phyloP scores from a whole-genome alignment of 768 basidiomycete genomes.

The Podaxis carcinomalis region DNA sequence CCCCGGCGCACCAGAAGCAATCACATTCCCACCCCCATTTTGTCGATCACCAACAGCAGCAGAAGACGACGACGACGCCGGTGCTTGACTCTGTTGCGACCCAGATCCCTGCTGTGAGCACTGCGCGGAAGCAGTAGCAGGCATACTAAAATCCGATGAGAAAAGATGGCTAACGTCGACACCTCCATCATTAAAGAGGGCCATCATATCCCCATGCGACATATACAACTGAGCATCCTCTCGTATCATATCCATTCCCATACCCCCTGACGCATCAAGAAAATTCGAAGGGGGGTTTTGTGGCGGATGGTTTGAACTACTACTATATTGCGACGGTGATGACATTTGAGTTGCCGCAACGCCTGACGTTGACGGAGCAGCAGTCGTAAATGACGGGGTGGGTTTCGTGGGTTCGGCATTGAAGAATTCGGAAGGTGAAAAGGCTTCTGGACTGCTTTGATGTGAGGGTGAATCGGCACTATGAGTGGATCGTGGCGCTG shows the following conservation, averaged over 20 bases:
- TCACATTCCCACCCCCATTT: conserved; percentile 12
- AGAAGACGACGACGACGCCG: conserved; percentile 2
- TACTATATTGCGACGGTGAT: conserved; percentile 7
- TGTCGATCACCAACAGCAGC: conserved; percentile 10
- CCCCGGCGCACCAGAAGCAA: conserved; percentile 12
- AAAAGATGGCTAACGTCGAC: conserved; percentile 32
- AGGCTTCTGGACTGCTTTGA: conserved; percentile 60
- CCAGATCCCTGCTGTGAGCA: conserved; percentile 9
- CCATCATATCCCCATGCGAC: conserved; percentile 57
- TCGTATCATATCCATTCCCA: conserved; percentile 42
- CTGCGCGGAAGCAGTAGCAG: background rate
- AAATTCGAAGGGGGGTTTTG: conserved; percentile 20
- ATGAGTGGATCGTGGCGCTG: conserved; percentile 37
- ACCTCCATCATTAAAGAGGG: conserved; percentile 49
- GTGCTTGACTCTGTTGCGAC: conserved; percentile 13
- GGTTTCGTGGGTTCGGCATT: conserved; percentile 38
- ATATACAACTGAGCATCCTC: conserved; percentile 51
- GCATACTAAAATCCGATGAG: conserved; percentile 24
- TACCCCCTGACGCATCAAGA: conserved; percentile 31
- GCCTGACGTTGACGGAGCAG: conserved; percentile 16
- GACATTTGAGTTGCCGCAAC: conserved; percentile 12
- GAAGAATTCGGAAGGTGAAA: conserved; percentile 63
- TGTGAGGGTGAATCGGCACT: conserved; percentile 43
- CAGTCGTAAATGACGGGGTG: conserved; percentile 19
- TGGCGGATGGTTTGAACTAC: conserved; percentile 16